A percentile compares a stretch with the other conserved stretches of the same genome.
These are phyloP conservation scores for Mallotus nudiflorus DNA, from an alignment of 345 rosid genomes.

Conservation along the genomic window DNA sequence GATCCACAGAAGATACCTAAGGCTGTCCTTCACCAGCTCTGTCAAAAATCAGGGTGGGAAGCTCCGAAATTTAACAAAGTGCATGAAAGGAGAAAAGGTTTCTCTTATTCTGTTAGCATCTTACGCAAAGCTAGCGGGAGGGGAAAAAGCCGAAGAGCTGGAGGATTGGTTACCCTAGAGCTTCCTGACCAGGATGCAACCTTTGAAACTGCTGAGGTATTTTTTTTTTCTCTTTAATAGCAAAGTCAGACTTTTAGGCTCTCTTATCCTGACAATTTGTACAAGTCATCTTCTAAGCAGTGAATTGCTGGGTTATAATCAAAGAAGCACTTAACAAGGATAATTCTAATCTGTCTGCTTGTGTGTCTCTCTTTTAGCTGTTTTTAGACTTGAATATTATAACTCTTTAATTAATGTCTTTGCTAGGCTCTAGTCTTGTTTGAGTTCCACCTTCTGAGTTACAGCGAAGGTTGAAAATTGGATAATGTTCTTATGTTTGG, in stretches of 20 bases:
- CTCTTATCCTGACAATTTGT: not conserved
- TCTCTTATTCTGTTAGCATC: slow-evolving; percentile 69
- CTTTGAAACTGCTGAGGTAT: slow-evolving; percentile 73
- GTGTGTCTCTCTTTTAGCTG: not conserved
- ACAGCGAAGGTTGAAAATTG: not conserved
- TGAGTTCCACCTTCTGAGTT: not conserved
- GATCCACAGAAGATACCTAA: slow-evolving; percentile 72
- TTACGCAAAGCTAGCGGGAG: slow-evolving; percentile 87
- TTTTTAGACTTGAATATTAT: slow-evolving; percentile 1
- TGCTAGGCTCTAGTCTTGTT: not conserved
- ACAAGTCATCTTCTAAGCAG: slow-evolving; percentile 15
- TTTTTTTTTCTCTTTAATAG: not conserved
- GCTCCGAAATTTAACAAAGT: slow-evolving; percentile 87
- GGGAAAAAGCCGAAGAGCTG: slow-evolving; percentile 89
- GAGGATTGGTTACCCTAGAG: slow-evolving; percentile 76
- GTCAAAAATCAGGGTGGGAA: slow-evolving; percentile 91
- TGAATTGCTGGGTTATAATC: slow-evolving; percentile 10
- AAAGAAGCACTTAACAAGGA: slow-evolving; percentile 2
- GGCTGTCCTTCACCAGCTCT: slow-evolving; percentile 86
- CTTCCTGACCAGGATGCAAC: slow-evolving; percentile 65
- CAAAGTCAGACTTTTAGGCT: not conserved
- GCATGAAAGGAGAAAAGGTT: slow-evolving; percentile 40
- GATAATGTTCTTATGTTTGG: not conserved
- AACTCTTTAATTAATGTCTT: not conserved
- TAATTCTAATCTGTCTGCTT: not conserved